phyloP scores from a whole-genome alignment of 1,139 yeast genomes.

The Blastobotrys malaysiensis region DNA sequence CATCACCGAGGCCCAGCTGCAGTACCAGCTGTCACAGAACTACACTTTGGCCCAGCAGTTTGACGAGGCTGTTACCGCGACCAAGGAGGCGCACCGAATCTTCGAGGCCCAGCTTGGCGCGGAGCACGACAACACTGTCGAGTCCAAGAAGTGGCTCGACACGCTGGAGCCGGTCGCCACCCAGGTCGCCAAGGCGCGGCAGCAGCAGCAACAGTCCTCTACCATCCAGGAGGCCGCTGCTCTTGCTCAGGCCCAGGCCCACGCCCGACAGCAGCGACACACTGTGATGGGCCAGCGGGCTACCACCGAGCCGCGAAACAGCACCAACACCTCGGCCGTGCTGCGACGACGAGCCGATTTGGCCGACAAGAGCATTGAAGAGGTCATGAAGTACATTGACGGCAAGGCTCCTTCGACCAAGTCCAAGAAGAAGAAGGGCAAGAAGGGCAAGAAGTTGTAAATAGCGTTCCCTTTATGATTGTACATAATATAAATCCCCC shows the following conservation, averaged over 20 bases:
- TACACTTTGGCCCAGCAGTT: slow-evolving; percentile 50
- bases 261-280: background rate
- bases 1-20: slow-evolving; percentile 53
- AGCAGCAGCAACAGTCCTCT: slow-evolving; percentile 7
- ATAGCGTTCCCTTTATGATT: slow-evolving; percentile 7
- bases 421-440: slow-evolving; percentile 15
- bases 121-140: slow-evolving; percentile 55
- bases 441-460: slow-evolving; percentile 15
- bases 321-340: background rate
- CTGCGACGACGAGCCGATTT: slow-evolving; percentile 9
- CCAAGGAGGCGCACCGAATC: slow-evolving; percentile 47
- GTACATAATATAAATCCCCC: no score
- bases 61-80: slow-evolving; percentile 50
- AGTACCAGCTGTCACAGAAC: slow-evolving; percentile 63
- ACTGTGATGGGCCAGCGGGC: background rate
- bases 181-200: slow-evolving; percentile 16
- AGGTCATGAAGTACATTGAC: slow-evolving; percentile 33
- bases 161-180: slow-evolving; percentile 40
- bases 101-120: slow-evolving; percentile 57
- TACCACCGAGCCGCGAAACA: background rate
- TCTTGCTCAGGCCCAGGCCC: slow-evolving; percentile 1
- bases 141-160: slow-evolving; percentile 57
- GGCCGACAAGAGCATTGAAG: slow-evolving; percentile 30
- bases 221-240: slow-evolving; percentile 3
- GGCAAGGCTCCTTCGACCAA: slow-evolving; percentile 20